Evolutionary conservation across 2,329 filamentous ascomycete species (phyloP).

Genomic region (Aureobasidium sp.): DNA sequence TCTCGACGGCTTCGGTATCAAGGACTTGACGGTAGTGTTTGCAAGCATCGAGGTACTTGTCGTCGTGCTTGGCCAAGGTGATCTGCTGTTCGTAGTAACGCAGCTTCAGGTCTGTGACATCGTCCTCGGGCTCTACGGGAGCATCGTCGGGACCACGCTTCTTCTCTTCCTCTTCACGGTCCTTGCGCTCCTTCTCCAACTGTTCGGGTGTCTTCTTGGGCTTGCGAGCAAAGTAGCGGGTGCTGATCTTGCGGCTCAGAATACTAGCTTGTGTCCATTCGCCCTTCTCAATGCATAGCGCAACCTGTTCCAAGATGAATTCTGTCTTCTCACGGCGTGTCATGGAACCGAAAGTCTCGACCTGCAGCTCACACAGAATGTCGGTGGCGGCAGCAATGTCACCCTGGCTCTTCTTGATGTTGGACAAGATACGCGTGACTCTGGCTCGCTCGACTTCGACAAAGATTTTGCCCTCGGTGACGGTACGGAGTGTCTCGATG

Average conservation of each 20-base stretch:
- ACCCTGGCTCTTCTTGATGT: conserved; percentile 95
- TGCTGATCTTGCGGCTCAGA: conserved; percentile 93
- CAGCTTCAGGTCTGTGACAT: conserved; percentile 93
- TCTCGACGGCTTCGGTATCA: conserved; percentile 90
- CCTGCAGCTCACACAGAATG: conserved; percentile 92
- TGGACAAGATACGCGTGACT: conserved; percentile 86
- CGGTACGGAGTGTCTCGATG: conserved; percentile 90
- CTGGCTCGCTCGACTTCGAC: conserved; percentile 97
- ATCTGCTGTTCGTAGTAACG: conserved; percentile 98
- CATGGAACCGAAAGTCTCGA: conserved; percentile 99
- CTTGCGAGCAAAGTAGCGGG: conserved; percentile 80
- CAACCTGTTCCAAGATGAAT: conserved; percentile 93
- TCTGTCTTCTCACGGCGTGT: conserved; percentile 95
- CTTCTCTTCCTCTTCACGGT: conserved; percentile 75
- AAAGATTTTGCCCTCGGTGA: conserved; percentile 99
- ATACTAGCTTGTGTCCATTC: conserved; percentile 97
- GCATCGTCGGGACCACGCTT: conserved; percentile 70
- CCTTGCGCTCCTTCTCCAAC: conserved; percentile 83
- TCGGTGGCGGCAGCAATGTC: conserved; percentile 86
- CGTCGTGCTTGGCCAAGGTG: conserved; percentile 86
- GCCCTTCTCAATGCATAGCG: conserved; percentile 86
- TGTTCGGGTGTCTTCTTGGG: conserved; percentile 86
- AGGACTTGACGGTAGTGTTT: conserved; percentile 97
- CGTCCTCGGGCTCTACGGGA: conserved; percentile 69
- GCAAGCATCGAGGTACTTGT: conserved; percentile 95